phyloP scores from a whole-genome alignment of 2,329 filamentous ascomycete genomes.

The Fusarium keratoplasticum region DNA sequence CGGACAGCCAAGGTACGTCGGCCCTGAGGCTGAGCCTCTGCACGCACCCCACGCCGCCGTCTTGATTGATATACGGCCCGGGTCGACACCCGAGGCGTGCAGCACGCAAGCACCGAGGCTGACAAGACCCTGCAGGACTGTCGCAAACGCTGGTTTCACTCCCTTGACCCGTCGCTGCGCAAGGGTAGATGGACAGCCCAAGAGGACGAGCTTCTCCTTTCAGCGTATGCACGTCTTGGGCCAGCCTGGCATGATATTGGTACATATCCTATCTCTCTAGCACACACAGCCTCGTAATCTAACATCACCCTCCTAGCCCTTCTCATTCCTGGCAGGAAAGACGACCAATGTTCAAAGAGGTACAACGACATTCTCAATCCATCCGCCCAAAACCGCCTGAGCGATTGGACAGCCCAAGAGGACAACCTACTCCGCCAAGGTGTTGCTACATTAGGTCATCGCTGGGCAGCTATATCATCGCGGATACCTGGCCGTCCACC shows the following conservation, averaged over 20 bases:
- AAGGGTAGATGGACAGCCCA: slow-evolving; percentile 46
- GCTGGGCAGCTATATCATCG: slow-evolving; percentile 45
- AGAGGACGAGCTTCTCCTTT: slow-evolving; percentile 45
- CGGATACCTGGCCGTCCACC: slow-evolving; percentile 43
- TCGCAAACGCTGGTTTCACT: slow-evolving; percentile 48
- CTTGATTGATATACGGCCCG: neutral
- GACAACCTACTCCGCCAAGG: slow-evolving; percentile 41
- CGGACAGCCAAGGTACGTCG: slow-evolving; percentile 45
- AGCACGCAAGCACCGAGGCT: neutral
- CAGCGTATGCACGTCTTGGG: slow-evolving; percentile 42
- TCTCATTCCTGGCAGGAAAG: slow-evolving; percentile 46
- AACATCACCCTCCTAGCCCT: slow-evolving; percentile 13
- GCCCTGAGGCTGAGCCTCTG: neutral
- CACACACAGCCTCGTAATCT: neutral
- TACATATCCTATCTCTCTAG: neutral
- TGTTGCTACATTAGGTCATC: slow-evolving; percentile 40
- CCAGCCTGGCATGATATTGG: slow-evolving; percentile 45
- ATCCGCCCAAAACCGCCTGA: slow-evolving; percentile 40
- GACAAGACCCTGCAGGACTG: slow-evolving; percentile 34
- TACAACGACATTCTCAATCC: slow-evolving; percentile 47
- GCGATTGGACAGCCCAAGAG: slow-evolving; percentile 43
- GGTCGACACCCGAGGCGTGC: neutral
- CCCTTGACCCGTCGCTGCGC: slow-evolving; percentile 44
- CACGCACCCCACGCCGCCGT: neutral
- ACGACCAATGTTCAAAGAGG: slow-evolving; percentile 47